These are phyloP conservation scores for Zasmidium citrigriseum DNA, from an alignment of 2,329 filamentous ascomycete species.

Conservation along the genomic window DNA sequence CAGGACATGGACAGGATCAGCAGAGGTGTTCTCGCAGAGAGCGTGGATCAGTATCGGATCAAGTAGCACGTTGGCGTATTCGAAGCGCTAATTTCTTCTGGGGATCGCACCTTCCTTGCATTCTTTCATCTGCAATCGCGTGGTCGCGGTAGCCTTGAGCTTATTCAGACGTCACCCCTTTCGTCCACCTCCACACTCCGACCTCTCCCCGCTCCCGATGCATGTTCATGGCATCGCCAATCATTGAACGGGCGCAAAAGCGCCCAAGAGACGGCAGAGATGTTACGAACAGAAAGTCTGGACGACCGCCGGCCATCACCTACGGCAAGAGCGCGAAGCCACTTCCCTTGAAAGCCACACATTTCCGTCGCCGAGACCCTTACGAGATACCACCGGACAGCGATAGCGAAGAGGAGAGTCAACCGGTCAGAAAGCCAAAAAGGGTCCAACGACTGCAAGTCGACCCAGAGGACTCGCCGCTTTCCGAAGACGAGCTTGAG, in stretches of 20 bases:
- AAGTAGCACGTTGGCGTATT: too few relatives aligned
- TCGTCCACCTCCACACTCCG: too few relatives aligned
- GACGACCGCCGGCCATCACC: slow-evolving; percentile 13
- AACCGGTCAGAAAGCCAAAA: neutral
- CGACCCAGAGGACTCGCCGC: slow-evolving; percentile 30
- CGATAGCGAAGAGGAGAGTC: slow-evolving; percentile 1
- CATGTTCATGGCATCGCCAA: too few relatives aligned
- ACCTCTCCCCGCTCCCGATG: too few relatives aligned
- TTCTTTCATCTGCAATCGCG: neutral
- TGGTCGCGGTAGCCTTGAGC: slow-evolving; percentile 5
- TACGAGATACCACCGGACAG: slow-evolving; percentile 20
- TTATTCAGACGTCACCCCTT: slow-evolving; percentile 1
- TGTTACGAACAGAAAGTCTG: too few relatives aligned
- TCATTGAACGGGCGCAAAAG: too few relatives aligned
- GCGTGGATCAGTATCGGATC: too few relatives aligned
- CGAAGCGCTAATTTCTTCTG: too few relatives aligned
- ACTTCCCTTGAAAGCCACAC: slow-evolving; percentile 22
- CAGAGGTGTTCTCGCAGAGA: too few relatives aligned
- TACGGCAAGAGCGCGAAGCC: slow-evolving; percentile 24
- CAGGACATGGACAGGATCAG: too few relatives aligned
- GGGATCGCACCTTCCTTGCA: neutral
- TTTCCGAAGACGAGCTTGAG: slow-evolving; percentile 30
- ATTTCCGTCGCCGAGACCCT: slow-evolving; percentile 14
- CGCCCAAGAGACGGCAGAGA: too few relatives aligned
- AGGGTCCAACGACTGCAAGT: neutral